Conservation (phyloP, 2,329 filamentous ascomycete species). For the Didymosphaeria variabile region DNA sequence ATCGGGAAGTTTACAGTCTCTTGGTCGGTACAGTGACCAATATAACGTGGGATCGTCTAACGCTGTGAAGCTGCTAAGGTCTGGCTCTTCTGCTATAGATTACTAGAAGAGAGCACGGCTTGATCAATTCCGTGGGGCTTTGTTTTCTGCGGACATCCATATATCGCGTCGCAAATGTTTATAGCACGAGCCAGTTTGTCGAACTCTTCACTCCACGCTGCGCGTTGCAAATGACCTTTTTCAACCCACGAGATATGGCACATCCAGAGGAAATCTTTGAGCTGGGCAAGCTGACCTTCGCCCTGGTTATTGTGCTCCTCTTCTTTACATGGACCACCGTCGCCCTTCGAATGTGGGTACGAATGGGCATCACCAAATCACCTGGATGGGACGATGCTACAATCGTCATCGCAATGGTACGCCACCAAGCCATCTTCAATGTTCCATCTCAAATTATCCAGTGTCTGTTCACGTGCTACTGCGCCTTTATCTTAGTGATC, state of each 20-base stretch:
- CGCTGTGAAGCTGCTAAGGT: constrained; percentile 24
- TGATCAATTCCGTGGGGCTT: constrained; percentile 17
- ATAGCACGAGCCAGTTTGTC: not conserved
- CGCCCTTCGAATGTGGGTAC: constrained; percentile 43
- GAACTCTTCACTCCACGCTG: constrained; percentile 17
- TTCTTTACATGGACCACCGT: constrained; percentile 40
- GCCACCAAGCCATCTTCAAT: constrained; percentile 1
- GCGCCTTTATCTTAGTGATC: constrained; percentile 36
- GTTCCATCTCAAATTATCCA: constrained; percentile 14
- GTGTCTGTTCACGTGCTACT: constrained; percentile 40
- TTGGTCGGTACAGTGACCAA: constrained; percentile 1
- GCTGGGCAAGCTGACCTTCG: constrained; percentile 31
- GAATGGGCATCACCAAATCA: constrained; percentile 43
- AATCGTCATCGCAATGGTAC: constrained; percentile 41
- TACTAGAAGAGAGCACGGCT: constrained; percentile 23
- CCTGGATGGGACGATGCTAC: constrained; percentile 46
- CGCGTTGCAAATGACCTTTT: constrained; percentile 18
- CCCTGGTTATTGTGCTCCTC: constrained; percentile 38
- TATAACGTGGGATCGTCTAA: constrained; percentile 6
- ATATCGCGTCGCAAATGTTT: constrained; percentile 1
- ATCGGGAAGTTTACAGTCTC: constrained; percentile 25
- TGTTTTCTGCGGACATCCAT: constrained; percentile 11
- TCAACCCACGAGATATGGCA: constrained; percentile 10
- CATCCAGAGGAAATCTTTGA: constrained; percentile 26
- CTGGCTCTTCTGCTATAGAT: constrained; percentile 21